These are phyloP conservation scores for Dactylellina leptospora DNA, from an alignment of 2,329 filamentous ascomycete species.

Conservation along the genomic window DNA sequence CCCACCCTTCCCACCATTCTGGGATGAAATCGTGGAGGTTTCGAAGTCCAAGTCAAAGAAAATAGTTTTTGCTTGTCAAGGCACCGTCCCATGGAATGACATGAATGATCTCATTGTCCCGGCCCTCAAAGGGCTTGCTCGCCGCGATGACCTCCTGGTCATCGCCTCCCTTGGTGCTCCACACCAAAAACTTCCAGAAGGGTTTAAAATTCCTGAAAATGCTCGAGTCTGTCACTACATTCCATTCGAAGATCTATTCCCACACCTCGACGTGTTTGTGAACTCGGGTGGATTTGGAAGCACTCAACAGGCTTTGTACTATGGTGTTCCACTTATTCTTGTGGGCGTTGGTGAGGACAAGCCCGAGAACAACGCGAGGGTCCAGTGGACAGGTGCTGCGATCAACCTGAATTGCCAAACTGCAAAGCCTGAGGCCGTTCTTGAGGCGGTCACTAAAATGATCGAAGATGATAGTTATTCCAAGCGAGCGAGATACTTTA, in stretches of 20 bases:
- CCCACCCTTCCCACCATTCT: constrained; percentile 62
- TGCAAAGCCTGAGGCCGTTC: constrained; percentile 59
- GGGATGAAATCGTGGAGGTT: constrained; percentile 60
- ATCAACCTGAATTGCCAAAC: constrained; percentile 62
- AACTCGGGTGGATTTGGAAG: constrained; percentile 66
- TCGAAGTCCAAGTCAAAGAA: constrained; percentile 61
- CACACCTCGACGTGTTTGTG: constrained; percentile 62
- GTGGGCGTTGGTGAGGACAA: constrained; percentile 61
- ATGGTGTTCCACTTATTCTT: constrained; percentile 64
- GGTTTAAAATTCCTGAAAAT: constrained; percentile 61
- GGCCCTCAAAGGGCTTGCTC: constrained; percentile 62
- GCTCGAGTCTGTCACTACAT: constrained; percentile 64
- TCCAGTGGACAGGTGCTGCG: constrained; percentile 63
- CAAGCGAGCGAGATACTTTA: constrained; percentile 37
- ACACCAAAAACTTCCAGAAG: constrained; percentile 58
- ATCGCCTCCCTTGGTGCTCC: constrained; percentile 59
- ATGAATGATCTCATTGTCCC: constrained; percentile 63
- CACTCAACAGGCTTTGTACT: constrained; percentile 62
- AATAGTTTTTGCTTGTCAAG: constrained; percentile 64
- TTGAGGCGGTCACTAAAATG: constrained; percentile 21
- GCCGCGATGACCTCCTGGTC: constrained; percentile 61
- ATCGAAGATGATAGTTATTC: constrained; percentile 26
- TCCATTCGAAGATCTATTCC: constrained; percentile 64
- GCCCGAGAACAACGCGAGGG: constrained; percentile 62
- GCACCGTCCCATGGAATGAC: constrained; percentile 61